A percentile compares a stretch with the other conserved stretches of the same genome.
Conservation (phyloP, 768 basidiomycete species). For the Leccinum ochraceum region DNA sequence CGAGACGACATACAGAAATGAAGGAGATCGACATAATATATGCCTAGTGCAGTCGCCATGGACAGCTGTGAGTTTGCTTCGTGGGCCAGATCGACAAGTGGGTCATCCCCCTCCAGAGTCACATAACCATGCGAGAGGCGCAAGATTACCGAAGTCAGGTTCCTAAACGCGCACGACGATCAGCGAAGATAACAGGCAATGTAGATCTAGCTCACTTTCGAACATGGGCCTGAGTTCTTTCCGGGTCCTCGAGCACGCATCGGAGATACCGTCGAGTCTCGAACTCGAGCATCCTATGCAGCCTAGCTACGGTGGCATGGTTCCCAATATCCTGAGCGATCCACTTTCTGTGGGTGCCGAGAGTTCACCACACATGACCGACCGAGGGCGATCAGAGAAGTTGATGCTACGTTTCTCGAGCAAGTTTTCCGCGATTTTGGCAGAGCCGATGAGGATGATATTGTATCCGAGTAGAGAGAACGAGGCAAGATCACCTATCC, state of each 20-base stretch:
- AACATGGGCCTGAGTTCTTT: neutral
- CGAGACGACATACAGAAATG: slow-evolving; percentile 16
- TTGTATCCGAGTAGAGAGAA: slow-evolving; percentile 27
- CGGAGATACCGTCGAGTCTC: slow-evolving; percentile 17
- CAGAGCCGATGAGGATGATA: slow-evolving; percentile 45
- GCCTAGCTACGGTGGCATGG: slow-evolving; percentile 11
- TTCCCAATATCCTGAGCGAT: slow-evolving; percentile 18
- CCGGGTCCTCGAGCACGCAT: slow-evolving; percentile 12
- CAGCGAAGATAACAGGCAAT: neutral
- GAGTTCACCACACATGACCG: slow-evolving; percentile 22
- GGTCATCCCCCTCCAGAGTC: slow-evolving; percentile 36
- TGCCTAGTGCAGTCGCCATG: neutral
- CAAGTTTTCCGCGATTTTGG: slow-evolving; percentile 41
- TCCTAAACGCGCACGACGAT: neutral
- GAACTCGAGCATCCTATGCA: slow-evolving; percentile 19
- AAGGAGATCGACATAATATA: slow-evolving; percentile 21
- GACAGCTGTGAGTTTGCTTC: slow-evolving; percentile 27
- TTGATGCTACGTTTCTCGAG: slow-evolving; percentile 46
- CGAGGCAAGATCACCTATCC: slow-evolving; percentile 19
- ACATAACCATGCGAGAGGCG: slow-evolving; percentile 43
- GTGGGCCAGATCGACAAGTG: slow-evolving; percentile 34
- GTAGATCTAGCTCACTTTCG: neutral
- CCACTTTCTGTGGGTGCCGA: slow-evolving; percentile 20
- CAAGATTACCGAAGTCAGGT: slow-evolving; percentile 32
- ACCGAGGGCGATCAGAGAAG: slow-evolving; percentile 37